A percentile compares a stretch with the other conserved stretches of the same genome.
phyloP scores from a whole-genome alignment of 345 rosid genomes.

The Brassica juncea region DNA sequence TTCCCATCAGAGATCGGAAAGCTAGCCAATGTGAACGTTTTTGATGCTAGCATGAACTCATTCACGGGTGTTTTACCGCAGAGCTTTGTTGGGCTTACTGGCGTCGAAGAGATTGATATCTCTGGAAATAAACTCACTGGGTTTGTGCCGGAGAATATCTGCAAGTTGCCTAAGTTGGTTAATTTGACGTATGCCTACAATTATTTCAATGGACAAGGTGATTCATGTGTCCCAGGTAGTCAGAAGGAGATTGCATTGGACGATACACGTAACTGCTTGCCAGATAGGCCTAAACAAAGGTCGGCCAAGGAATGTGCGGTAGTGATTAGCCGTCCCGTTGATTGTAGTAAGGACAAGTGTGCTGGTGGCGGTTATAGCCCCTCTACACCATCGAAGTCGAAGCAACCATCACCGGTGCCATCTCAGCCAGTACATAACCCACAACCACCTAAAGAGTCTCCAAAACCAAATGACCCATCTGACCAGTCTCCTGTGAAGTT shows the following conservation, averaged over 20 bases:
- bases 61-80: not conserved
- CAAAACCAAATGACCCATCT: not conserved
- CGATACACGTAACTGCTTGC: not conserved
- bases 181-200: not conserved
- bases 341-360: not conserved
- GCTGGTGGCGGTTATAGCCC: not conserved
- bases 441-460: not conserved
- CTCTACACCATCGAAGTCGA: not conserved
- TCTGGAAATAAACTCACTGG: constrained; percentile 1
- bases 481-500: not conserved
- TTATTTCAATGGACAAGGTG: not conserved
- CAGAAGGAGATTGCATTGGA: not conserved
- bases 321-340: not conserved
- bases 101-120: not conserved
- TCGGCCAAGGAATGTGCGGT: not conserved
- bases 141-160: not conserved
- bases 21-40: not conserved
- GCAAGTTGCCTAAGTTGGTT: not conserved
- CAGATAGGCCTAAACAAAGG: not conserved
- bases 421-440: not conserved
- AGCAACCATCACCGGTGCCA: not conserved
- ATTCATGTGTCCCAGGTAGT: not conserved
- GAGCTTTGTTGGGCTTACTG: constrained; percentile 1
- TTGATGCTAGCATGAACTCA: not conserved
- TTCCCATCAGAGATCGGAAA: not conserved